Evolutionary conservation across 352 stramenopile genomes (phyloP), one percentile per base, ranked within the genome.

Genomic region (Phytophthora pini): DNA sequence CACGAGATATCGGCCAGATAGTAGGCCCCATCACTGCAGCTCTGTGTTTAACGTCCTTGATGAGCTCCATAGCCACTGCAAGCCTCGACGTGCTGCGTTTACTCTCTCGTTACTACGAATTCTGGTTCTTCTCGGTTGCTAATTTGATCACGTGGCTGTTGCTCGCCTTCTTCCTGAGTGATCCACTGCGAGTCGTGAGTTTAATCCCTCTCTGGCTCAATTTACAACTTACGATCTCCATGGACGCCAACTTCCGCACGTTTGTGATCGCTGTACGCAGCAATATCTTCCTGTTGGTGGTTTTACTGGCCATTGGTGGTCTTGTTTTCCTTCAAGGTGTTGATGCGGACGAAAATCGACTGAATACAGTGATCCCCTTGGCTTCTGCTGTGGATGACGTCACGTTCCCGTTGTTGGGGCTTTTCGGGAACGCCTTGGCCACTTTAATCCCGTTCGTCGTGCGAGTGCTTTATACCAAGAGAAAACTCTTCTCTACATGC

Each of bases 181-280:
- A 81, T 17, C 27, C 47, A 29, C 17, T 72, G 2, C 73, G 73
- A 36, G 31, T 79, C 11, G 15, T 77, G 5, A 70, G 58, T 11
- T 59, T 79, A 13, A 12, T 76, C 10, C 58, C 55, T 1, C 47
- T 63, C 13, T 64, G 70, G 29, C 27, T 81, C 13, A 68, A 53
- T 22, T 32, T 58, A 2, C 65, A 81, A 44, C 53, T 52, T 27
- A 50, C 59, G 5, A 61, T 77, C 13, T 50, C 70, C 27, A 68
- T 81, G 49, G 73, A 79, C 38, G 12, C 70, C 48, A 79, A 81
- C 55, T 79, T 79, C 45, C 70, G 73, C 34, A 81, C 73, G 11
- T 59, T 76, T 12, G 53, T 63, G 8, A 60, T 61, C 12, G 50
- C 50, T 41, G 54, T 81, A 8, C 58, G 66, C n/a, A 70, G 65